Base-by-base conservation (phyloP, 352 stramenopile genomes). In the Pythium sp. region DNA sequence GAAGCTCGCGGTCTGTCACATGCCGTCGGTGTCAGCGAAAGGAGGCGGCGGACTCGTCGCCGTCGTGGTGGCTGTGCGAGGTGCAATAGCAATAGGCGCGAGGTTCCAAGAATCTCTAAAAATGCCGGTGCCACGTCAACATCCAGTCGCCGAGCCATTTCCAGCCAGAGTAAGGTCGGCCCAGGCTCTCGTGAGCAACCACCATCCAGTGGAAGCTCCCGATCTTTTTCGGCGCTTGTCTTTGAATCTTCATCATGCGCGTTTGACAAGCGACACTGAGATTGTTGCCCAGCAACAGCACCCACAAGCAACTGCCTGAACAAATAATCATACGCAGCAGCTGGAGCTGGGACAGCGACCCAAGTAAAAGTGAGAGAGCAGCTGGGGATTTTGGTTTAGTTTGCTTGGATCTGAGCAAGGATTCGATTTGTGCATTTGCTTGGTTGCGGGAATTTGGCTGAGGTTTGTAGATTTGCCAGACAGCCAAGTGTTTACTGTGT, bases 1-100 rank as follows among this genome's bases (percentile, higher is more conserved):
- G 15, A 12, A 60, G 55, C n/a, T 46, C 5, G 30, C 2, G 30
- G 55, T 28, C 55, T 60, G 55, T 60, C 55, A 60, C 55, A 46
- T 60, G 28, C 53, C 12, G 22, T 20, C n/a, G 24, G 49, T 32
- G 18, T 18, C 38, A 6, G 38, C 12, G n/a, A n/a, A n/a, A n/a
- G n/a, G n/a, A n/a, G n/a, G n/a, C n/a, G n/a, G n/a, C n/a, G n/a
- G n/a, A n/a, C n/a, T n/a, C n/a, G n/a, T n/a, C n/a, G n/a, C n/a
- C n/a, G n/a, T n/a, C n/a, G n/a, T n/a, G n/a, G n/a, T n/a, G n/a
- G n/a, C n/a, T n/a, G n/a, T n/a, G n/a, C n/a, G n/a, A n/a, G n/a
- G n/a, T n/a, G n/a, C n/a, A n/a, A n/a, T n/a, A n/a, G n/a, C n/a
- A n/a, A n/a, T n/a, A n/a, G n/a, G n/a, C n/a, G n/a, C n/a, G n/a